Percentiles rank a stretch among this genome's conserved stretches.
phyloP scores from a whole-genome alignment of 164 flowering plant species.

The Chimonanthus praecox region DNA sequence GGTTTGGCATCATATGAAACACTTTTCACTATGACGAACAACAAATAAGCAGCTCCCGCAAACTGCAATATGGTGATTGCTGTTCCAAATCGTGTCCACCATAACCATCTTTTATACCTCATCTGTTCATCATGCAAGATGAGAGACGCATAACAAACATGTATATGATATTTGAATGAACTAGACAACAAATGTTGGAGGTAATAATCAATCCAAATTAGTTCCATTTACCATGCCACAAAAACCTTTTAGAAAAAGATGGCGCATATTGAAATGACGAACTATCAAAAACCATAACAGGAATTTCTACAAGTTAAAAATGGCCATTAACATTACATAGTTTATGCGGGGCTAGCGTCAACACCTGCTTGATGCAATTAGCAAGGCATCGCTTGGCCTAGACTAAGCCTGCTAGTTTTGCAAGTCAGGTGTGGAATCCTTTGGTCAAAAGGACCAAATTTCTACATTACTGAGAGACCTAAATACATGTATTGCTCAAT shows the following conservation, averaged over 20 bases:
- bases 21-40: slow-evolving; percentile 26
- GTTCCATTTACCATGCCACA: neutral
- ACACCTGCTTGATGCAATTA: too few relatives aligned
- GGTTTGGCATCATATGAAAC: slow-evolving; percentile 28
- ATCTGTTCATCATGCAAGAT: slow-evolving; percentile 33
- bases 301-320: too few relatives aligned
- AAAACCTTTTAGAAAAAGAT: neutral
- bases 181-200: neutral
- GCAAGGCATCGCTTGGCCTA: too few relatives aligned
- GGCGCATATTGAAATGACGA: neutral
- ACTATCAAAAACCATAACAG: too few relatives aligned
- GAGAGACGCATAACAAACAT: neutral
- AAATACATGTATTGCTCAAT: too few relatives aligned
- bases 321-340: too few relatives aligned
- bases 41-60: slow-evolving; percentile 46
- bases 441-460: too few relatives aligned
- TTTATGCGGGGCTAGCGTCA: too few relatives aligned
- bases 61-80: slow-evolving; percentile 52
- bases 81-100: slow-evolving; percentile 69
- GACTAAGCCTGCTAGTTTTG: too few relatives aligned
- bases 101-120: slow-evolving; percentile 64
- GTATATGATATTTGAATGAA: neutral
- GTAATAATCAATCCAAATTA: neutral
- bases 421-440: too few relatives aligned
- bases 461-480: too few relatives aligned